Evolutionary conservation across 495 filamentous ascomycete species (phyloP).

Genomic region (Penicillium flavigenum): DNA sequence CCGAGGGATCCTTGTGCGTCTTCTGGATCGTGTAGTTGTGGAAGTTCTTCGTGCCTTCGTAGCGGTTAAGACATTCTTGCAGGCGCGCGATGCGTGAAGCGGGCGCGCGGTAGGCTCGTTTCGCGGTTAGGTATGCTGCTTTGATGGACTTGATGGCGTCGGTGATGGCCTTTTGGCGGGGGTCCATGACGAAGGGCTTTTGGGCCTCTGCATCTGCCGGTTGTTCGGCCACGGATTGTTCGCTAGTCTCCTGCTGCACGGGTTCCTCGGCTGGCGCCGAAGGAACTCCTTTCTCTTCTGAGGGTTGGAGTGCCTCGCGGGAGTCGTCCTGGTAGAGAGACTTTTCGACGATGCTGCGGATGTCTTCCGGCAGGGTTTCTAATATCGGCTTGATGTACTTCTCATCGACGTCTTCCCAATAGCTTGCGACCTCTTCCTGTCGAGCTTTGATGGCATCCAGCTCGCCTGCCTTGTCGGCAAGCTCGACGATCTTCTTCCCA

Average conservation of each 20-base stretch:
- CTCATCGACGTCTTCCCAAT: slow-evolving; percentile 79
- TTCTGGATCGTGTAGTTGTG: slow-evolving; percentile 98
- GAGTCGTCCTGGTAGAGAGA: slow-evolving; percentile 37
- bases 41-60: slow-evolving; percentile 81
- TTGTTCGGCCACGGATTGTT: slow-evolving; percentile 14
- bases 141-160: slow-evolving; percentile 72
- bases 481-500: slow-evolving; percentile 71
- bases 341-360: slow-evolving; percentile 41
- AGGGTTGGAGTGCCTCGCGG: slow-evolving; percentile 16
- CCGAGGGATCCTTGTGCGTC: slow-evolving; percentile 69
- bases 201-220: not conserved
- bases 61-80: slow-evolving; percentile 66
- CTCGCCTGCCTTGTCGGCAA: slow-evolving; percentile 68
- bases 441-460: slow-evolving; percentile 63
- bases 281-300: slow-evolving; percentile 11
- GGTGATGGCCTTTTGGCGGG: slow-evolving; percentile 43
- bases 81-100: slow-evolving; percentile 66
- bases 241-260: slow-evolving; percentile 11
- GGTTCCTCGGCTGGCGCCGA: slow-evolving; percentile 14
- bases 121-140: slow-evolving; percentile 71
- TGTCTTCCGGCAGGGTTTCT: slow-evolving; percentile 49
- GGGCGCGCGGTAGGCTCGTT: slow-evolving; percentile 77
- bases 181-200: slow-evolving; percentile 26
- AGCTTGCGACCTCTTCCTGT: slow-evolving; percentile 73
- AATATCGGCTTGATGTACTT: slow-evolving; percentile 74